A percentile compares a stretch with the other conserved stretches of the same genome.
Evolutionary conservation across 2,329 filamentous ascomycete species (phyloP).

Genomic region (Fusarium metavorans): DNA sequence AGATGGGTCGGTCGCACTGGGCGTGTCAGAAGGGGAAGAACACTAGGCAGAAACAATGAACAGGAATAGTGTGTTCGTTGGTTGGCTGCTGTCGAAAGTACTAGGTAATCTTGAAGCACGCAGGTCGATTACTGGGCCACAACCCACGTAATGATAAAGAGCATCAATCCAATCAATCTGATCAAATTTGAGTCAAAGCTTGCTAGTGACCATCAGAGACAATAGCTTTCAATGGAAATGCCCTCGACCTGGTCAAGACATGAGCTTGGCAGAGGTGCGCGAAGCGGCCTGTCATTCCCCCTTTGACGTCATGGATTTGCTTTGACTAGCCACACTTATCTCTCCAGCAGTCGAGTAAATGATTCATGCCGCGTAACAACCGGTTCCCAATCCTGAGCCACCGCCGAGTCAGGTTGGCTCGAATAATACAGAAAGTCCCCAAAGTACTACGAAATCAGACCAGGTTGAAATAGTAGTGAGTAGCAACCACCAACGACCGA

Average conservation of each 20-base stretch:
- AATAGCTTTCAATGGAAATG: background rate
- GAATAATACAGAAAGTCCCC: background rate
- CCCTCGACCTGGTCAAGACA: background rate
- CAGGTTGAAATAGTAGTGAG: background rate
- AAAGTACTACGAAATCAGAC: background rate
- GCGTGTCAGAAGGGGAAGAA: background rate
- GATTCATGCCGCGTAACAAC: background rate
- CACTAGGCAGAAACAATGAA: background rate
- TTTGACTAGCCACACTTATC: background rate
- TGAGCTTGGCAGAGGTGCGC: background rate
- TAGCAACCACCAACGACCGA: background rate
- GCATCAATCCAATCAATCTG: background rate
- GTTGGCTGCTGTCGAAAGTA: background rate
- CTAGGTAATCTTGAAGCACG: background rate
- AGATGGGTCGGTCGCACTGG: background rate
- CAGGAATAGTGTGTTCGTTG: background rate
- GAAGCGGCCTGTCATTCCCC: background rate
- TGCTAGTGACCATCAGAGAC: background rate
- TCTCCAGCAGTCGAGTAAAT: background rate
- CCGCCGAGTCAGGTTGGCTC: background rate
- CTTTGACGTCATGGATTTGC: background rate
- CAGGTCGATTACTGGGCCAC: background rate
- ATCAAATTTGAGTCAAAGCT: background rate
- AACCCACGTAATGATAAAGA: background rate
- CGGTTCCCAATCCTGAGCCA: background rate